Evolutionary conservation across 2,329 filamentous ascomycete species (phyloP), one percentile per base, ranked within the genome.

Genomic region (Drechslerella coelobrocha): DNA sequence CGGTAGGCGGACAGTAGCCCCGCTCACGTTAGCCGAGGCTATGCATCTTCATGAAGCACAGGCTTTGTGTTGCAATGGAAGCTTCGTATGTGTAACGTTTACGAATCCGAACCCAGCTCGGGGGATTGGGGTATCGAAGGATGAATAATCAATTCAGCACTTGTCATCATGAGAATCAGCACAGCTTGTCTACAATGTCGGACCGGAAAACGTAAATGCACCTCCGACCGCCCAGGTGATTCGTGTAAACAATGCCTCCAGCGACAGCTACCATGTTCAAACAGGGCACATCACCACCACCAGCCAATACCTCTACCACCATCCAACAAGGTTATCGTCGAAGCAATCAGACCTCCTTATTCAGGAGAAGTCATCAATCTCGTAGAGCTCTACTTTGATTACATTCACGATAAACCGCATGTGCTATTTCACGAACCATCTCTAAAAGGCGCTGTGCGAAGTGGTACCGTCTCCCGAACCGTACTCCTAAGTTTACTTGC

Each of bases 321-420:
- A 2, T 23, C 51, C 5, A 52, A 37, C 27, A 31, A 57, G 14
- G 5, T 3, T 14, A 31, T 61, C 8, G 17, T 26, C n/a, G 47
- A 53, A 10, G 34, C 37, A 0, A 26, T 61, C 24, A 61, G 12
- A 14, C 57, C 37, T 27, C 57, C 57, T 53, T 61, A 61, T 24
- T 61, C 57, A 10, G 29, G n/a, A 0, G 43, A 50, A n/a, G 37
- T 53, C 2, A 24, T 73, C 26, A 21, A 60, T 10, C 61, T 76
- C 8, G 66, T 75, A 14, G 72, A 75, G 17, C 68, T 76, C 7
- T 77, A 77, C 45, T 71, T 76, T 47, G 55, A 61, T 17, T 74
- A 69, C 43, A 74, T 76, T 9, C 74, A 76, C 48, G 73, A 76
- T 53, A 75, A 76, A 45, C 73, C 76, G 9, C 75, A 76, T 61